A percentile compares a stretch with the other conserved stretches of the same genome.
These are phyloP conservation scores for Suillus tomentosus DNA, from an alignment of 768 basidiomycete species.

Conservation along the genomic window DNA sequence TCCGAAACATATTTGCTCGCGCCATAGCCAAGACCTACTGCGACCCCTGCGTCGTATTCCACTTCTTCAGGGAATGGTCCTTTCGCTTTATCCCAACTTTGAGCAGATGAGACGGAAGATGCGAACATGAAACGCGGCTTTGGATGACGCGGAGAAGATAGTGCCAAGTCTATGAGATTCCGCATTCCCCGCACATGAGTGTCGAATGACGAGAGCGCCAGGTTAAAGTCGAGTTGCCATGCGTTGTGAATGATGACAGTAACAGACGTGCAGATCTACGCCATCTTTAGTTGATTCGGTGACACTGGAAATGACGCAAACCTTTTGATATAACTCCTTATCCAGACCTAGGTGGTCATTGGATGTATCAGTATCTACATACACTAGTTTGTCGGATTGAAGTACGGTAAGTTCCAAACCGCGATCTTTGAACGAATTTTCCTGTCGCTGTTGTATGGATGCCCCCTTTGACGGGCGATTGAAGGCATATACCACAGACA, in stretches of 20 bases:
- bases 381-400: slow-evolving; percentile 32
- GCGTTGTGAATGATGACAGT: slow-evolving; percentile 44
- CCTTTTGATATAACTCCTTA: slow-evolving; percentile 22
- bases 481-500: slow-evolving; percentile 35
- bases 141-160: slow-evolving; percentile 28
- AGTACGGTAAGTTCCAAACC: slow-evolving; percentile 32
- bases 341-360: slow-evolving; percentile 33
- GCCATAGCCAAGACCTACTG: slow-evolving; percentile 45
- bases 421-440: slow-evolving; percentile 30
- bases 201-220: slow-evolving; percentile 44
- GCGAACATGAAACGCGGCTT: slow-evolving; percentile 40
- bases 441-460: slow-evolving; percentile 29
- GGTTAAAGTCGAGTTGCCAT: slow-evolving; percentile 48
- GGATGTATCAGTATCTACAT: slow-evolving; percentile 36
- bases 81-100: slow-evolving; percentile 30
- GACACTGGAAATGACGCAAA: neutral
- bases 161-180: slow-evolving; percentile 35
- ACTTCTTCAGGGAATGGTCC: slow-evolving; percentile 40
- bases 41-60: slow-evolving; percentile 32
- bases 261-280: slow-evolving; percentile 35
- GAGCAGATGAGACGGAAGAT: slow-evolving; percentile 40
- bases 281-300: neutral
- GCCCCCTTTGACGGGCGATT: slow-evolving; percentile 32
- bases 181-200: slow-evolving; percentile 41
- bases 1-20: slow-evolving; percentile 49